Evolutionary conservation across 257 asterid genomes (phyloP).

Genomic region (Nicotiana sylvestris): DNA sequence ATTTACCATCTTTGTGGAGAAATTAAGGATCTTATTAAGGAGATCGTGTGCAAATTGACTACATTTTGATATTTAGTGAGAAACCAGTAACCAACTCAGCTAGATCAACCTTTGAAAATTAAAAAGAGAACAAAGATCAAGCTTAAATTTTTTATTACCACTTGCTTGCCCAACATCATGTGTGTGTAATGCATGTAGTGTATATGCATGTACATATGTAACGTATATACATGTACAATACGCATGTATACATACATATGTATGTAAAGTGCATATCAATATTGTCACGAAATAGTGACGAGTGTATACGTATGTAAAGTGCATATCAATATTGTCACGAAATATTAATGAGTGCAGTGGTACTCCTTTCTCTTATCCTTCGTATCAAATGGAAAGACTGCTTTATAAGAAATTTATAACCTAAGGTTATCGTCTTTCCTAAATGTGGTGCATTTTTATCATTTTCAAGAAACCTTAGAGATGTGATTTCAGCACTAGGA

Average conservation of each 20-base stretch:
- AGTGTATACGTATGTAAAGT: neutral
- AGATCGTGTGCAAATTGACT: neutral
- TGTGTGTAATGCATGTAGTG: no score
- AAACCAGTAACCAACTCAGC: neutral
- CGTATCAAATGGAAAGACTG: neutral
- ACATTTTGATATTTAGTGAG: neutral
- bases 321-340: neutral
- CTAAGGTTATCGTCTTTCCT: neutral
- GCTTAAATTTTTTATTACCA: neutral
- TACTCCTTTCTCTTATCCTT: neutral
- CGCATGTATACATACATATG: no score
- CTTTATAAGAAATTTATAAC: neutral
- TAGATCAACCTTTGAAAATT: neutral
- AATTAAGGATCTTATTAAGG: neutral
- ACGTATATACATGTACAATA: no score
- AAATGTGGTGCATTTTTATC: neutral
- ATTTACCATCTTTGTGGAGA: neutral
- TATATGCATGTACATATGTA: no score
- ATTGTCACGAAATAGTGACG: no score
- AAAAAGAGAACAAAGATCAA: neutral
- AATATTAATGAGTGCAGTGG: neutral
- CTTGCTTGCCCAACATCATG: no score
- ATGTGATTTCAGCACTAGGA: neutral
- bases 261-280: no score
- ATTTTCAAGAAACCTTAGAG: neutral